These are phyloP conservation scores for Pyronema domesticum DNA, from an alignment of 495 filamentous ascomycete genomes.

Conservation along the genomic window DNA sequence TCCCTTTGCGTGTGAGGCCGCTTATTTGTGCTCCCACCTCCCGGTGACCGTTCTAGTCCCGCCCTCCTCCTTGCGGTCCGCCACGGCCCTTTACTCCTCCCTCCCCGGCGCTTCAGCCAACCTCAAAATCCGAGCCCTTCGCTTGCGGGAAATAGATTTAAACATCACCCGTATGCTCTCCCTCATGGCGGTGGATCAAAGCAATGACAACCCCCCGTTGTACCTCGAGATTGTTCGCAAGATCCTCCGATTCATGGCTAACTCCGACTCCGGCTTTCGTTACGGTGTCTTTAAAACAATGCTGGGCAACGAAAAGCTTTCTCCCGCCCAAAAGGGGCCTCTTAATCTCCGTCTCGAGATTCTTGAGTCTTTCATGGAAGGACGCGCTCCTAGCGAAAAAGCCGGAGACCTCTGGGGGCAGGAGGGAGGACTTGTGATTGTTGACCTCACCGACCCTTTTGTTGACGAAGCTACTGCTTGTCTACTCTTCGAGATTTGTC, in stretches of 20 bases:
- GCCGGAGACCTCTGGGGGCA: slow-evolving; percentile 3
- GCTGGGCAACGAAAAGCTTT: not conserved
- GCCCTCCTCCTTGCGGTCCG: slow-evolving; percentile 10
- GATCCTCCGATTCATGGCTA: slow-evolving; percentile 17
- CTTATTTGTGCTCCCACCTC: slow-evolving; percentile 16
- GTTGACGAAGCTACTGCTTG: slow-evolving; percentile 48
- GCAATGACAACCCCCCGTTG: slow-evolving; percentile 8
- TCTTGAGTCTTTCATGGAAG: slow-evolving; percentile 15
- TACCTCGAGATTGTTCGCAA: slow-evolving; percentile 16
- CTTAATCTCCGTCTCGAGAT: slow-evolving; percentile 16
- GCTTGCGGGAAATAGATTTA: slow-evolving; percentile 32
- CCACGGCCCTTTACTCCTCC: slow-evolving; percentile 10
- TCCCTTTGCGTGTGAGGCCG: slow-evolving; percentile 13
- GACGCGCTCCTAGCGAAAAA: not conserved
- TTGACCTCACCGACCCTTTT: slow-evolving; percentile 58
- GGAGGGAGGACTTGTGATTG: slow-evolving; percentile 40
- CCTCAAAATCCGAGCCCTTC: slow-evolving; percentile 4
- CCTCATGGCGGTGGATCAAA: slow-evolving; percentile 16
- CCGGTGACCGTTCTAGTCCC: slow-evolving; percentile 20
- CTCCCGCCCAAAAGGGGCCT: not conserved
- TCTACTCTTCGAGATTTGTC: slow-evolving; percentile 48
- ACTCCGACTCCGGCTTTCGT: slow-evolving; percentile 4
- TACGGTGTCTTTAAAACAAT: slow-evolving; percentile 7
- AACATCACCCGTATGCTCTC: slow-evolving; percentile 25
- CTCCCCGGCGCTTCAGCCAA: slow-evolving; percentile 13